phyloP scores from a whole-genome alignment of 129 eudicot genomes.

The Helichrysum umbraculigerum region DNA sequence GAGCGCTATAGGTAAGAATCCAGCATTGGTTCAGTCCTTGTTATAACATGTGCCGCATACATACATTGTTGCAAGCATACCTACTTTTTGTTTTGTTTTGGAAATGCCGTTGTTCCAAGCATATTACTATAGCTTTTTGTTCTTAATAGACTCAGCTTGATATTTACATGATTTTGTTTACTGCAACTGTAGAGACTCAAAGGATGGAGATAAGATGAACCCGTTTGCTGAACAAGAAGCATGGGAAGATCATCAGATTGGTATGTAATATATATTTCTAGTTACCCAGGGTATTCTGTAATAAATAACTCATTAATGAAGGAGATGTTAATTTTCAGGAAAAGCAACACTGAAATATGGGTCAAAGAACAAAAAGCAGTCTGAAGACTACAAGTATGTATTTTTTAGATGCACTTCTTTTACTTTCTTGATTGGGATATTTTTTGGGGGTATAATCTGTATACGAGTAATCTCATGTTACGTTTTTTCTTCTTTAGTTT shows the following conservation, averaged over 20 bases:
- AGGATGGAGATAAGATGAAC: conserved; percentile 87
- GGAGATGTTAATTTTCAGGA: conserved; percentile 46
- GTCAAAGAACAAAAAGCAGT: conserved; percentile 69
- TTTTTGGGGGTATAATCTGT: not conserved
- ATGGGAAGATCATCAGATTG: conserved; percentile 98
- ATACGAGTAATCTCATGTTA: conserved; percentile 8
- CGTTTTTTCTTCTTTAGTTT: conserved; percentile 41
- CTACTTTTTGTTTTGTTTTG: not conserved
- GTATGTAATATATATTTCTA: conserved; percentile 34
- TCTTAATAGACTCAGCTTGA: not conserved
- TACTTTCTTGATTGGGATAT: not conserved
- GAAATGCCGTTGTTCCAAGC: not conserved
- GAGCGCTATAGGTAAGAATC: conserved; percentile 78
- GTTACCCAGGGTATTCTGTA: not conserved
- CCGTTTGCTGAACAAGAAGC: conserved; percentile 99
- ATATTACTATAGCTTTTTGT: not conserved
- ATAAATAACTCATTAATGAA: conserved; percentile 20
- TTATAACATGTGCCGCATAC: not conserved
- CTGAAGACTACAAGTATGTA: conserved; percentile 78
- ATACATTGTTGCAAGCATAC: conserved; percentile 4
- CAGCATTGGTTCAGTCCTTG: not conserved
- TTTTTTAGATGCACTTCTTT: conserved; percentile 1
- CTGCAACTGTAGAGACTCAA: conserved; percentile 53
- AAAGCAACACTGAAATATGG: conserved; percentile 88
- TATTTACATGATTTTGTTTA: conserved; percentile 8